Percentiles rank a stretch among this genome's conserved stretches.
Evolutionary conservation across 176 grass and related monocot genomes (phyloP).

Genomic region (Ananas comosus): DNA sequence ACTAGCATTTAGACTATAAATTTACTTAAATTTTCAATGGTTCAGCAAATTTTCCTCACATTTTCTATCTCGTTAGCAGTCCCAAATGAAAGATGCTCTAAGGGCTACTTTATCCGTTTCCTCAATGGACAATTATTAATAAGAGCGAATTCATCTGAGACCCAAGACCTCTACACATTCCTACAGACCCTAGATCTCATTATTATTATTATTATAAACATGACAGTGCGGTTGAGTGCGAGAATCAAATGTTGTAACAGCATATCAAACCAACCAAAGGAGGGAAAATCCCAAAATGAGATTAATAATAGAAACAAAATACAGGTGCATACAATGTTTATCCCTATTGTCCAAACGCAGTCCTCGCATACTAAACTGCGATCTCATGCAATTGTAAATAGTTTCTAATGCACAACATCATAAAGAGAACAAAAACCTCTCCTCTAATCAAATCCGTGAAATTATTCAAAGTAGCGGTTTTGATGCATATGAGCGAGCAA

Average conservation of each 20-base stretch:
- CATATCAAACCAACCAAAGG: neutral
- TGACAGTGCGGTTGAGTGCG: no score
- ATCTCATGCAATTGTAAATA: neutral
- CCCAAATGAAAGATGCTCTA: no score
- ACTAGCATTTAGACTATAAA: no score
- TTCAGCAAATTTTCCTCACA: no score
- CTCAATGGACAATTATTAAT: no score
- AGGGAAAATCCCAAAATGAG: neutral
- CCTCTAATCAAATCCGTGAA: neutral
- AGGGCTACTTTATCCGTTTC: no score
- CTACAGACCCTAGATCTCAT: no score
- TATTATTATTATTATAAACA: no score
- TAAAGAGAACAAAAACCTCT: neutral
- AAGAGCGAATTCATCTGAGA: no score
- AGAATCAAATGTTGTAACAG: neutral
- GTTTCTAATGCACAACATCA: neutral
- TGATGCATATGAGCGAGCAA: neutral
- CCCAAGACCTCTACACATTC: no score
- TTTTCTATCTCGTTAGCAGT: no score
- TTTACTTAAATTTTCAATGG: no score
- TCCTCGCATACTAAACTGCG: neutral
- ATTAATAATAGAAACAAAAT: neutral
- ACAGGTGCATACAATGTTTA: neutral
- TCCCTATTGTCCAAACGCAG: neutral
- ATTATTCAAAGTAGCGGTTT: neutral